Base-by-base conservation (phyloP, 306 rosid species). In the Elaeagnus macrophylla region DNA sequence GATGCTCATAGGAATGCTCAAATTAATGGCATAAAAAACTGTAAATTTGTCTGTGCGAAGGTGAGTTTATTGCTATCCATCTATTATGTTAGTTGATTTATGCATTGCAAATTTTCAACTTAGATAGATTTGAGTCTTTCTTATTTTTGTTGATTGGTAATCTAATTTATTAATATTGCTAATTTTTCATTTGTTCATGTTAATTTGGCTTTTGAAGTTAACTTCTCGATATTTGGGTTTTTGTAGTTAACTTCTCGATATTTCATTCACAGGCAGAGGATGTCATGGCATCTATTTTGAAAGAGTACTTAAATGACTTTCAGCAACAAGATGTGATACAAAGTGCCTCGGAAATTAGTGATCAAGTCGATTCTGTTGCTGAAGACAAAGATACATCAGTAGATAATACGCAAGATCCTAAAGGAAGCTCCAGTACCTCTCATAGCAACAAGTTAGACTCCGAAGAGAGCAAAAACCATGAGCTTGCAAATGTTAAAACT, bases 1-100 rank as follows among this genome's bases (percentile, higher is more conserved):
- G 96, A 87, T 62, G 99, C 95, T 55, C 75, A 66, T 45, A 82
- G 87, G 79, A 93, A 93, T 62, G 94, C 96, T 39, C 96, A 93
- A 73, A 77, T 80, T 68, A 93, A 93, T 74, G 96, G 89, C 75
- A 84, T 93, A 61, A 79, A 75, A 51, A 93, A 93, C 60, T 83
- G 83, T 68, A 82, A 65, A 75, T 93, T 87, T 72, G 76, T 93
- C 46, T 80, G 96, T 72, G 59, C 85, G 7, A 93, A 93, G 96
- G 99, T 93, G 82, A 77, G 82, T 58, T 56, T 25, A 25, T 25
- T 8, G 14, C 38, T 47, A 17, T 64, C 18, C n/a, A 37, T 39
- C 64, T 53, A 20, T 41, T 47, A 62, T 50, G 53, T 47, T 67
- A 42, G 52, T 67, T 66, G 66, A 56, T 50, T 56, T 48, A 1